These are phyloP conservation scores for Endogone sp. DNA, from an alignment of 192 early-diverging fungal species.

Conservation along the genomic window DNA sequence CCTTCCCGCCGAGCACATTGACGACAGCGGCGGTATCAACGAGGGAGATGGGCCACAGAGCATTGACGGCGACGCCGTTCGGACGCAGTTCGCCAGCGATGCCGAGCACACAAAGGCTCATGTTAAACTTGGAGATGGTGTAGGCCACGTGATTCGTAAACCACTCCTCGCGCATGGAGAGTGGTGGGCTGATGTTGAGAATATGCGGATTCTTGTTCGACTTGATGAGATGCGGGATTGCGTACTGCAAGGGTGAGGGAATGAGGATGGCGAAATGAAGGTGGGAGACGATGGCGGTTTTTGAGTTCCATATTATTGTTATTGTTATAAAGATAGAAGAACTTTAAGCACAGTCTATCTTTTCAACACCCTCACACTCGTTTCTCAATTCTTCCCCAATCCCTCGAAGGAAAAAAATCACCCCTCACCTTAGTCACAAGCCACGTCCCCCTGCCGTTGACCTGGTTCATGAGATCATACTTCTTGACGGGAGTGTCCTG, in stretches of 20 bases:
- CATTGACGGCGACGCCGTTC: slow-evolving; percentile 72
- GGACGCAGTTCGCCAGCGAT: slow-evolving; percentile 61
- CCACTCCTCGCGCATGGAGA: slow-evolving; percentile 65
- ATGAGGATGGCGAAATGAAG: background rate
- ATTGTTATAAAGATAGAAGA: too few relatives aligned
- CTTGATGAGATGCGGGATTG: slow-evolving; percentile 62
- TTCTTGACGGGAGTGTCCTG: slow-evolving; percentile 50
- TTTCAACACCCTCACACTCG: too few relatives aligned
- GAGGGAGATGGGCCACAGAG: slow-evolving; percentile 71
- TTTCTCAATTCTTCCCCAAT: too few relatives aligned
- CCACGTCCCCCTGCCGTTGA: slow-evolving; percentile 81
- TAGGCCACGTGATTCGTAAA: slow-evolving; percentile 65
- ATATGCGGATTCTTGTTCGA: slow-evolving; percentile 68
- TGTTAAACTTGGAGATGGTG: slow-evolving; percentile 69
- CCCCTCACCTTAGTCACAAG: slow-evolving; percentile 58
- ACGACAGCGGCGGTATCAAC: slow-evolving; percentile 54
- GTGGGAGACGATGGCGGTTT: too few relatives aligned
- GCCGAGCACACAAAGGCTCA: slow-evolving; percentile 73
- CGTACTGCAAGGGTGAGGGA: slow-evolving; percentile 30
- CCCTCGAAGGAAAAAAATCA: background rate
- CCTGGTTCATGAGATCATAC: slow-evolving; percentile 72
- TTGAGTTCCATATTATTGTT: too few relatives aligned
- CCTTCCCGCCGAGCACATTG: slow-evolving; percentile 11
- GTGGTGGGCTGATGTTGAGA: slow-evolving; percentile 69
- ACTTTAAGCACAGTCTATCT: too few relatives aligned